These are phyloP conservation scores for Ceratobasidium theobromae DNA, from an alignment of 1,284 basidiomycete species.

Conservation along the genomic window DNA sequence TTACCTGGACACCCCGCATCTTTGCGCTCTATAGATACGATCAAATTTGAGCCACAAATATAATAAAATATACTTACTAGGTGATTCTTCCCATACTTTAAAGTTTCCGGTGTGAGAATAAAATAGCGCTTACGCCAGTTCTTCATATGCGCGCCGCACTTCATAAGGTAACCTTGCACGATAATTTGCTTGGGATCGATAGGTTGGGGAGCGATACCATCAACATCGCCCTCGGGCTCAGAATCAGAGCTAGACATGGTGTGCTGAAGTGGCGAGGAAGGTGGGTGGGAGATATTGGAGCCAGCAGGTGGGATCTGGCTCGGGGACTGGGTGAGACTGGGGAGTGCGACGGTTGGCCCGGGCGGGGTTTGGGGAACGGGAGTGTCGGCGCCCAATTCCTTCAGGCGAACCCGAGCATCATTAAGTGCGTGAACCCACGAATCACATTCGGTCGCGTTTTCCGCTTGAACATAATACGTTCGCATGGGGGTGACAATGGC, in stretches of 20 bases:
- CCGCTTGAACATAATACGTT: conserved; percentile 92
- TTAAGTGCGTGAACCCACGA: conserved; percentile 87
- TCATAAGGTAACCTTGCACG: conserved; percentile 92
- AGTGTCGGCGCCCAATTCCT: conserved; percentile 1
- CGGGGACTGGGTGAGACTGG: background rate
- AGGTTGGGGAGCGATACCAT: conserved; percentile 46
- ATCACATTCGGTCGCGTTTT: conserved; percentile 67
- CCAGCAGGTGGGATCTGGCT: conserved; percentile 16
- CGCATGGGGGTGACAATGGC: conserved; percentile 89
- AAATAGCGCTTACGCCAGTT: conserved; percentile 97
- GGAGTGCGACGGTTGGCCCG: conserved; percentile 27
- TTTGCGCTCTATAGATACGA: conserved; percentile 69
- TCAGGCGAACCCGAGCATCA: conserved; percentile 55
- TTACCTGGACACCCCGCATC: conserved; percentile 81
- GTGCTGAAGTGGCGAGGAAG: conserved; percentile 40
- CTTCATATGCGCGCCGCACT: conserved; percentile 89
- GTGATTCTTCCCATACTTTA: conserved; percentile 83
- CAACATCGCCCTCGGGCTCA: conserved; percentile 58
- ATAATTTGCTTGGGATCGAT: conserved; percentile 72
- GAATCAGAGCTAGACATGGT: conserved; percentile 70
- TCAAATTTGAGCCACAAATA: conserved; percentile 34
- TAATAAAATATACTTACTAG: conserved; percentile 57
- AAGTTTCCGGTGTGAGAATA: conserved; percentile 74
- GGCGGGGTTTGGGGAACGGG: background rate
- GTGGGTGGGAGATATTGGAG: conserved; percentile 12